A percentile compares a stretch with the other conserved stretches of the same genome.
Evolutionary conservation across 495 filamentous ascomycete genomes (phyloP).

Genomic region (Cetradonia linearis): DNA sequence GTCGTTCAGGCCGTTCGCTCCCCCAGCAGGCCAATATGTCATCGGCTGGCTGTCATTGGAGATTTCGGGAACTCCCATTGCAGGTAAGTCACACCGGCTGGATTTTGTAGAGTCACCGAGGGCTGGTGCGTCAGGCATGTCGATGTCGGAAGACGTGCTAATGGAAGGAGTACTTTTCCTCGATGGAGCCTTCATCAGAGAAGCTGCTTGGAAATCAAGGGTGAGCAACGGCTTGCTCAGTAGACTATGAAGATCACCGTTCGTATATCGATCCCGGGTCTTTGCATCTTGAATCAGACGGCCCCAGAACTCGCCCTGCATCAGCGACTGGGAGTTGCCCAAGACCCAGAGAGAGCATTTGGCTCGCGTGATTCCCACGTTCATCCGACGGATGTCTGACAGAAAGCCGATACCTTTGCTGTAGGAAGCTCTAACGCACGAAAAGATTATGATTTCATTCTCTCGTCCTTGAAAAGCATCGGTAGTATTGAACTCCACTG

Average conservation of each 20-base stretch:
- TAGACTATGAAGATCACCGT: slow-evolving; percentile 50
- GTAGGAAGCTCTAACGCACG: slow-evolving; percentile 82
- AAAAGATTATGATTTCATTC: slow-evolving; percentile 97
- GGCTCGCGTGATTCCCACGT: slow-evolving; percentile 92
- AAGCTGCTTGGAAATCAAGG: slow-evolving; percentile 2
- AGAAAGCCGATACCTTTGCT: slow-evolving; percentile 95
- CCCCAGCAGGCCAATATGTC: slow-evolving; percentile 38
- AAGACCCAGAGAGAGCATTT: slow-evolving; percentile 94
- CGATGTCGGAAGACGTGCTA: slow-evolving; percentile 29
- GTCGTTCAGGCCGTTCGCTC: slow-evolving; percentile 36
- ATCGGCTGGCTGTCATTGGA: slow-evolving; percentile 8
- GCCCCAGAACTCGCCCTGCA: slow-evolving; percentile 83
- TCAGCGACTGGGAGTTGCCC: slow-evolving; percentile 75
- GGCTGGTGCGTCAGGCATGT: slow-evolving; percentile 36
- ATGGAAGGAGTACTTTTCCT: slow-evolving; percentile 27
- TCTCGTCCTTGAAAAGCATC: slow-evolving; percentile 97
- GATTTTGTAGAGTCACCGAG: slow-evolving; percentile 1
- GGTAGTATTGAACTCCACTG: slow-evolving; percentile 93
- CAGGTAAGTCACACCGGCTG: slow-evolving; percentile 29
- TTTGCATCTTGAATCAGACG: slow-evolving; percentile 73
- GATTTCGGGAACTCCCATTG: slow-evolving; percentile 5
- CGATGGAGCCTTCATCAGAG: not conserved
- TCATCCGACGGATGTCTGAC: slow-evolving; percentile 97
- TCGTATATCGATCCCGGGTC: slow-evolving; percentile 61
- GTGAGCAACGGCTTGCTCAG: slow-evolving; percentile 40